Evolutionary conservation across 2,329 filamentous ascomycete genomes (phyloP).

Genomic region (Apiospora aurea): DNA sequence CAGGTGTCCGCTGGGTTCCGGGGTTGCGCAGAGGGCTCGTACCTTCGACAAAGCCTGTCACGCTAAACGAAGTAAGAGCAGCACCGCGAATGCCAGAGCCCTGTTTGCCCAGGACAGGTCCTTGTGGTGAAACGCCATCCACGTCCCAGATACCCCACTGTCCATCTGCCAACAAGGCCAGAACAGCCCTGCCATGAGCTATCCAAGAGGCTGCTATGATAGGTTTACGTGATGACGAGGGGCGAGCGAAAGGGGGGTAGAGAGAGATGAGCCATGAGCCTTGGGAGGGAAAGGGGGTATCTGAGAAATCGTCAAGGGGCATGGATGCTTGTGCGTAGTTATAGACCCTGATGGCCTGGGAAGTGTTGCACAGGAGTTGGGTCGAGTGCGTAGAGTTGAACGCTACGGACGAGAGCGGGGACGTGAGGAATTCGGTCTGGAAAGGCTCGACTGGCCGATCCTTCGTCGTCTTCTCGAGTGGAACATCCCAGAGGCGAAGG

Average conservation of each 20-base stretch:
- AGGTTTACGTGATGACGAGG: constrained; percentile 60
- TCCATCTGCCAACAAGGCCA: constrained; percentile 66
- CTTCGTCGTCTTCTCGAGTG: constrained; percentile 53
- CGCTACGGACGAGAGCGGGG: constrained; percentile 60
- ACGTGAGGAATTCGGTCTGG: constrained; percentile 65
- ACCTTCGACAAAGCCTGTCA: constrained; percentile 66
- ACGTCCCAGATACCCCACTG: constrained; percentile 75
- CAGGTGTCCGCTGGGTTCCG: constrained; percentile 44
- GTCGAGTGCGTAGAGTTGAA: constrained; percentile 67
- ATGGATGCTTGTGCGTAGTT: constrained; percentile 64
- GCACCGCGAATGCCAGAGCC: constrained; percentile 62
- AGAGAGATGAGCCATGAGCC: constrained; percentile 71
- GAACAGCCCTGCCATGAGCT: constrained; percentile 63
- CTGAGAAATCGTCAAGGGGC: constrained; percentile 57
- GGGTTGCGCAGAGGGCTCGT: constrained; percentile 61
- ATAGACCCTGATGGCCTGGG: constrained; percentile 67
- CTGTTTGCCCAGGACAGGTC: constrained; percentile 55
- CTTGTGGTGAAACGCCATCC: constrained; percentile 60
- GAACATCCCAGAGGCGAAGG: constrained; percentile 65
- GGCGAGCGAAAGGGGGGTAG: constrained; percentile 62
- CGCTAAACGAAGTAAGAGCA: constrained; percentile 64
- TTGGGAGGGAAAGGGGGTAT: constrained; percentile 60
- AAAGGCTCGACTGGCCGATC: constrained; percentile 55
- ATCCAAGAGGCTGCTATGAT: constrained; percentile 71
- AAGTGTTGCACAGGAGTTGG: constrained; percentile 64